A percentile compares a stretch with the other conserved stretches of the same genome.
Evolutionary conservation across 768 basidiomycete species (phyloP).

Genomic region (Amanita fuliginea): DNA sequence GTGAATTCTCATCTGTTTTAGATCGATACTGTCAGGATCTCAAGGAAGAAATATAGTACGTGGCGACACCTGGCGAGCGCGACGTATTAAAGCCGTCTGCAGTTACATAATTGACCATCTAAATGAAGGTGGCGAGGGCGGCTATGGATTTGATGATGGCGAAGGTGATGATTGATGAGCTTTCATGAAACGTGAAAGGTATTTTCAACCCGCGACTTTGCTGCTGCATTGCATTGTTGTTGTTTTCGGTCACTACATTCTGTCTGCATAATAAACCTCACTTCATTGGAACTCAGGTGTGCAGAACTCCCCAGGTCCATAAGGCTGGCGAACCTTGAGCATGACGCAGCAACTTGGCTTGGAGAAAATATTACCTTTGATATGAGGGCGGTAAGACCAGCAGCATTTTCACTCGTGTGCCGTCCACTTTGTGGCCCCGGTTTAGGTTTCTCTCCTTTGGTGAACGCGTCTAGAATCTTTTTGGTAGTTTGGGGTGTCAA

Average conservation of each 20-base stretch:
- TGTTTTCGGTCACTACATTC: neutral
- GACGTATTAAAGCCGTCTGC: constrained; percentile 5
- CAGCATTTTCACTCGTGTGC: constrained; percentile 86
- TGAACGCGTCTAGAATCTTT: constrained; percentile 69
- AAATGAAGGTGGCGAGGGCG: constrained; percentile 67
- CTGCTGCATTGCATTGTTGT: neutral
- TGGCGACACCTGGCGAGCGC: constrained; percentile 9
- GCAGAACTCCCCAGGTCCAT: constrained; percentile 89
- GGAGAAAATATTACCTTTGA: constrained; percentile 43
- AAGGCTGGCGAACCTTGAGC: constrained; percentile 45
- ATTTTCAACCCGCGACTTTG: neutral
- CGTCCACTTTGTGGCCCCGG: constrained; percentile 90
- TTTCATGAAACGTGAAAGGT: neutral
- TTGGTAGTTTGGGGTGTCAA: constrained; percentile 67
- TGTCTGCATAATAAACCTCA: constrained; percentile 8
- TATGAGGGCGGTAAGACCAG: constrained; percentile 73
- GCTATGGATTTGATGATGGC: constrained; percentile 66
- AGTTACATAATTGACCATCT: constrained; percentile 64
- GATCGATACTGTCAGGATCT: constrained; percentile 83
- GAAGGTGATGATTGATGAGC: constrained; percentile 62
- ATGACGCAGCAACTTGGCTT: constrained; percentile 2
- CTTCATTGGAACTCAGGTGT: constrained; percentile 71
- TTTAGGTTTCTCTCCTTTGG: constrained; percentile 77
- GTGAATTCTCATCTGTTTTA: constrained; percentile 13
- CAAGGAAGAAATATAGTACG: constrained; percentile 75